phyloP scores from a whole-genome alignment of 352 stramenopile species.

The Phytophthora quininea region DNA sequence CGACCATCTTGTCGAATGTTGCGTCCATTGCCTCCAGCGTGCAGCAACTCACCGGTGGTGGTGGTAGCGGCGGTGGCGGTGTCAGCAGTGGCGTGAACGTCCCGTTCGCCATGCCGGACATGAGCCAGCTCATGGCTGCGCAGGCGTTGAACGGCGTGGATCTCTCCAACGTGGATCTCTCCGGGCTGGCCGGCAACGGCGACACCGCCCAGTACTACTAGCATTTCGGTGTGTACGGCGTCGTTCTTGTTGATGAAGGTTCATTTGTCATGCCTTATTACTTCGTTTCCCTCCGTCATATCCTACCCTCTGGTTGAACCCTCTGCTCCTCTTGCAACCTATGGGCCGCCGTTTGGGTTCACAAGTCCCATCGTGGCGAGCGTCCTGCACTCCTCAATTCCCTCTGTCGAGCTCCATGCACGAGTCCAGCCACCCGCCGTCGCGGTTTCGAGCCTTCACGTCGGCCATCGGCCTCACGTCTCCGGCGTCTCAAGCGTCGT shows the following conservation, averaged over 20 bases:
- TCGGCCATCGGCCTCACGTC: constrained; percentile 22
- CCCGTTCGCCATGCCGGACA: constrained; percentile 25
- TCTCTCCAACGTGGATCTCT: constrained; percentile 5
- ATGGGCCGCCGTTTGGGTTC: background rate
- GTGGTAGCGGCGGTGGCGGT: constrained; percentile 6
- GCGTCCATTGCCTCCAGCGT: constrained; percentile 32
- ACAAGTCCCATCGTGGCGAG: background rate
- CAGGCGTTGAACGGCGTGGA: background rate
- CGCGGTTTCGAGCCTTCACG: constrained; percentile 33
- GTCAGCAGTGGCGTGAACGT: background rate
- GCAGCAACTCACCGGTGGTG: constrained; percentile 27
- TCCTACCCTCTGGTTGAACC: background rate
- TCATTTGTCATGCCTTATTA: background rate
- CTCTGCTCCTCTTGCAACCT: background rate
- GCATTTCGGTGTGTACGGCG: background rate
- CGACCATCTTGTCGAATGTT: constrained; percentile 30
- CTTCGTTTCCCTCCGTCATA: too few relatives aligned
- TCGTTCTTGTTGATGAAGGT: background rate
- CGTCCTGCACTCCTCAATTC: constrained; percentile 7
- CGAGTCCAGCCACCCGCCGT: constrained; percentile 7
- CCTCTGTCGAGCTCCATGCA: constrained; percentile 10
- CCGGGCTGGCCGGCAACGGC: background rate
- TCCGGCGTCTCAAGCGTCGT: constrained; percentile 6
- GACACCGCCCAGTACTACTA: constrained; percentile 20
- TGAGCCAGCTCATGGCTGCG: constrained; percentile 21